Conservation (phyloP, 106 monocot species). For the Allium fistulosum region DNA sequence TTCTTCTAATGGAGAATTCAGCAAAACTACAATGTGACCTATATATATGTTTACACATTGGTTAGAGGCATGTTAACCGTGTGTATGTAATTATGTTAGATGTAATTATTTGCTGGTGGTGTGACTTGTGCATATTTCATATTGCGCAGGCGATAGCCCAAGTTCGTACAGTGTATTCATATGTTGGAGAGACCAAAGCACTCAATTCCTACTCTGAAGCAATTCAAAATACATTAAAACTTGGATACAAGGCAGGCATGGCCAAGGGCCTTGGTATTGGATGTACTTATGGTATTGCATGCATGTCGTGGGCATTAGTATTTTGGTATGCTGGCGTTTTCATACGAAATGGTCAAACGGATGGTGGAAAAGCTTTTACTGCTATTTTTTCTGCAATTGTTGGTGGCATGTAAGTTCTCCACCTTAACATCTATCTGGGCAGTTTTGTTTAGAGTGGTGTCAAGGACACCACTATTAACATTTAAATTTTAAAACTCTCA, state of each 20-base stretch:
- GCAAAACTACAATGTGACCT: too few relatives aligned
- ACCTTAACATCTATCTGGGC: too few relatives aligned
- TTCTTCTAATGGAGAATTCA: background rate
- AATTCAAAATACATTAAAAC: slow-evolving; percentile 82
- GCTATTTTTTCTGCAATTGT: slow-evolving; percentile 99
- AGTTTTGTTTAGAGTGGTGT: too few relatives aligned
- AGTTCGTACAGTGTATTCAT: slow-evolving; percentile 93
- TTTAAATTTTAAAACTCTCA: too few relatives aligned
- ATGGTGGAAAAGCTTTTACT: slow-evolving; percentile 98
- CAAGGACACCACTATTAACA: too few relatives aligned
- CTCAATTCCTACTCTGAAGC: slow-evolving; percentile 89
- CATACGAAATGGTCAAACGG: slow-evolving; percentile 92
- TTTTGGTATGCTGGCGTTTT: slow-evolving; percentile 99
- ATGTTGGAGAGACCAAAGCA: slow-evolving; percentile 78
- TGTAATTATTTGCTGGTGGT: too few relatives aligned
- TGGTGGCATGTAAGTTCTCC: slow-evolving; percentile 85
- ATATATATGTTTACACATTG: too few relatives aligned
- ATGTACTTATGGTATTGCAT: slow-evolving; percentile 94
- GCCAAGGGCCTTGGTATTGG: slow-evolving; percentile 99
- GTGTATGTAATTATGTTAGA: too few relatives aligned
- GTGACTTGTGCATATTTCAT: background rate
- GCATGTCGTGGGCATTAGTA: slow-evolving; percentile 96
- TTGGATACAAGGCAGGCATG: slow-evolving; percentile 96
- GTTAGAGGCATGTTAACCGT: too few relatives aligned
- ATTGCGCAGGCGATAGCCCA: slow-evolving; percentile 74